Evolutionary conservation across 352 stramenopile genomes (phyloP).

Genomic region (Phytophthora agathidicida): DNA sequence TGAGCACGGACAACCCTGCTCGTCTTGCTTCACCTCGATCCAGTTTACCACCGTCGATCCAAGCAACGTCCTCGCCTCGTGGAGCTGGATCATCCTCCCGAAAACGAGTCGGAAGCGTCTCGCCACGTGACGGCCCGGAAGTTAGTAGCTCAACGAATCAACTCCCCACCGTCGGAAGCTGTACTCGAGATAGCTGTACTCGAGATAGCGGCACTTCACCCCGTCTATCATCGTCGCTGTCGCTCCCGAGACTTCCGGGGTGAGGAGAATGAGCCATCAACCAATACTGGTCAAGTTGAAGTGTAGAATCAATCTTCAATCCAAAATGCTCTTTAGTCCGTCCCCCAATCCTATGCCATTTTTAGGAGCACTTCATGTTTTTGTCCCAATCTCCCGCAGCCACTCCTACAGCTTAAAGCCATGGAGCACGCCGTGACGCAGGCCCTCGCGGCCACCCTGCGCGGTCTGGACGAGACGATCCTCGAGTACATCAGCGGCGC

Average conservation of each 20-base stretch:
- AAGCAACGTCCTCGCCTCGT: conserved; percentile 19
- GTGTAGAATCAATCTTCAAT: no score
- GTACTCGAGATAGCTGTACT: not conserved
- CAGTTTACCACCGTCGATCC: conserved; percentile 91
- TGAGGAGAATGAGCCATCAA: conserved; percentile 10
- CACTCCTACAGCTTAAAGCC: no score
- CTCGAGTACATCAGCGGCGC: conserved; percentile 75
- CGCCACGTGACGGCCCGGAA: conserved; percentile 1
- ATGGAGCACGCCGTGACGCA: conserved; percentile 61
- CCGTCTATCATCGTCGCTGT: conserved; percentile 24
- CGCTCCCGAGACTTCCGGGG: conserved; percentile 23
- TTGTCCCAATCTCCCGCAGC: no score
- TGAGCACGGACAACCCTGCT: conserved; percentile 1
- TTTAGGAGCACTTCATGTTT: no score
- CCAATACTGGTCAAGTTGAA: no score
- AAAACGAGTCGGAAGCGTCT: conserved; percentile 23
- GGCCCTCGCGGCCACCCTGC: conserved; percentile 56
- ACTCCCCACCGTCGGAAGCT: conserved; percentile 9
- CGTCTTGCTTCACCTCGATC: conserved; percentile 55
- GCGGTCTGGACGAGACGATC: conserved; percentile 66
- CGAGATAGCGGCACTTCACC: not conserved
- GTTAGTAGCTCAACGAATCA: conserved; percentile 12
- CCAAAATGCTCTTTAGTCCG: no score
- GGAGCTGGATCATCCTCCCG: conserved; percentile 75
- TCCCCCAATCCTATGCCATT: no score